Percentiles rank a stretch among this genome's conserved stretches.
These are phyloP conservation scores for Trichoderma guizhouense DNA, from an alignment of 2,329 filamentous ascomycete species.

Conservation along the genomic window DNA sequence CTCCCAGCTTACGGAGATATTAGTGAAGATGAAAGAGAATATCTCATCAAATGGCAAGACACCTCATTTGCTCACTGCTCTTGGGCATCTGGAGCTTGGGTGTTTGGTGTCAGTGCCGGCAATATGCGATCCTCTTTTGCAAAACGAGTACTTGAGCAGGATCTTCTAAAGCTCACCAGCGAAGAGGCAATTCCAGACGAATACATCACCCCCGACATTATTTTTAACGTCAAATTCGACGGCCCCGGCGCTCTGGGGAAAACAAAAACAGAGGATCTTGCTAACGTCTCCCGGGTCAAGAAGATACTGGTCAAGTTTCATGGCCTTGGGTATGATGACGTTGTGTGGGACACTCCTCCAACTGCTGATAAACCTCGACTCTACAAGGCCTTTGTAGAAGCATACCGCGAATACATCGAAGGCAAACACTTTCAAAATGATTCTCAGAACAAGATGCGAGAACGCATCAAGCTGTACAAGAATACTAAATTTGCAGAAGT, in stretches of 20 bases:
- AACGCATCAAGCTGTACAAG: constrained; percentile 67
- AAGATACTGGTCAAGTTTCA: constrained; percentile 86
- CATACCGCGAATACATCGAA: constrained; percentile 82
- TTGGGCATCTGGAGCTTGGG: constrained; percentile 90
- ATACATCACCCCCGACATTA: constrained; percentile 78
- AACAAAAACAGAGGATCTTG: constrained; percentile 66
- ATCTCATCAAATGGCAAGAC: constrained; percentile 82
- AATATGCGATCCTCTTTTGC: constrained; percentile 72
- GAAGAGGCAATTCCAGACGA: constrained; percentile 86
- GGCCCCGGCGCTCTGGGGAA: constrained; percentile 46
- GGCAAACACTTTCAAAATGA: constrained; percentile 67
- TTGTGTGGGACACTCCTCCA: constrained; percentile 85
- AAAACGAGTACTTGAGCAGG: constrained; percentile 61
- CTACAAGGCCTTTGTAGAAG: constrained; percentile 76
- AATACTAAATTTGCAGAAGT: constrained; percentile 65
- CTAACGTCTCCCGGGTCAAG: constrained; percentile 67
- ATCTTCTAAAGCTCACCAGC: constrained; percentile 60
- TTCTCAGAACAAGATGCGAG: constrained; percentile 53
- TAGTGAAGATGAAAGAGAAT: constrained; percentile 71
- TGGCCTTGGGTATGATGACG: constrained; percentile 84
- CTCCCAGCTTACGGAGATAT: constrained; percentile 43
- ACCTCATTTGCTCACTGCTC: constrained; percentile 76
- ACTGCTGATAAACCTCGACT: constrained; percentile 58
- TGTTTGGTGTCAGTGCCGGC: constrained; percentile 65
- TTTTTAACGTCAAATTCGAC: constrained; percentile 71